Conservation (phyloP, 305 asterid species). For the Galium porrigens region DNA sequence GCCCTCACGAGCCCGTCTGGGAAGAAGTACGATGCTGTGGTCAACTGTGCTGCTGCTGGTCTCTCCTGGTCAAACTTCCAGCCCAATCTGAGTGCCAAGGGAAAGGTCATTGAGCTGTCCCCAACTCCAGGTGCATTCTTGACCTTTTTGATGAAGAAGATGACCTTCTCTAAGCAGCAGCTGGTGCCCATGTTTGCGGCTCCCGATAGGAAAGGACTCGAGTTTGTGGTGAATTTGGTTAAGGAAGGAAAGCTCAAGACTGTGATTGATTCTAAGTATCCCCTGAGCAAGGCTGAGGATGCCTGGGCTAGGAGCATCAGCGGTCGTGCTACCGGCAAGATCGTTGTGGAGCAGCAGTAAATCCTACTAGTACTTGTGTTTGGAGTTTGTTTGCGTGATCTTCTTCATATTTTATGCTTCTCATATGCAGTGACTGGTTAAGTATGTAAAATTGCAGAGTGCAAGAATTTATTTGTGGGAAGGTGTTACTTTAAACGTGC, state of each 20-base stretch:
- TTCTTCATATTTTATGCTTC: not conserved
- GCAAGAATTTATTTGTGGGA: not conserved
- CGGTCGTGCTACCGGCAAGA: conserved; percentile 77
- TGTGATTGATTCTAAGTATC: conserved; percentile 41
- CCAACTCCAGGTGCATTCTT: conserved; percentile 22
- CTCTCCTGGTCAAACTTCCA: conserved; percentile 36
- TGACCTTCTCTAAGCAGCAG: conserved; percentile 34
- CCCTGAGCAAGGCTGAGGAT: conserved; percentile 51
- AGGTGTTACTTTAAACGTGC: no score
- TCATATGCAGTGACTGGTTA: not conserved
- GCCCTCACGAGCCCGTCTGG: conserved; percentile 39
- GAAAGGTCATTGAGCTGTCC: conserved; percentile 31
- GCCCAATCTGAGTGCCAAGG: conserved; percentile 25
- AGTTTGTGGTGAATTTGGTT: conserved; percentile 31
- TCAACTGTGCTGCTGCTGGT: conserved; percentile 25
- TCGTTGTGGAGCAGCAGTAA: conserved; percentile 27
- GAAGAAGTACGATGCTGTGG: conserved; percentile 29
- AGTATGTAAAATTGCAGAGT: not conserved
- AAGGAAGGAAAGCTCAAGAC: conserved; percentile 59
- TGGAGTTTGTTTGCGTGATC: not conserved
- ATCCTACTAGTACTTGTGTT: not conserved
- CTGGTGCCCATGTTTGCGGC: conserved; percentile 21
- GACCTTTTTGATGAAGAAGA: conserved; percentile 27
- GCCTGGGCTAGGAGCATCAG: conserved; percentile 67
- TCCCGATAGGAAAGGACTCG: conserved; percentile 30